phyloP scores from a whole-genome alignment of 305 asterid species.

The Monarda citriodora region DNA sequence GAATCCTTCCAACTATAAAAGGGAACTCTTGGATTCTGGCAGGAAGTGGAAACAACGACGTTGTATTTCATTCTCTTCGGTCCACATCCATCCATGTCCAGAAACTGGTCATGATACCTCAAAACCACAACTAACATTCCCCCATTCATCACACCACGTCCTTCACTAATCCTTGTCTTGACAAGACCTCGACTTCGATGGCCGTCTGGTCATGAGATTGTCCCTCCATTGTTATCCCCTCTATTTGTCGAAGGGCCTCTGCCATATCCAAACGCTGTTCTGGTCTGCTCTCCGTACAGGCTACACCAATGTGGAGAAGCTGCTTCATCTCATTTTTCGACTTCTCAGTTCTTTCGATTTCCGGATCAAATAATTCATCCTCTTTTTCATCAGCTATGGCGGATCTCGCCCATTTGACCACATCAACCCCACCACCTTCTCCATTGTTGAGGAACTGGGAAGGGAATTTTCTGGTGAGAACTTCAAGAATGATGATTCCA shows the following conservation, averaged over 20 bases:
- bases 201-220: constrained; percentile 25
- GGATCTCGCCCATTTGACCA: constrained; percentile 64
- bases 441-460: constrained; percentile 45
- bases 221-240: constrained; percentile 28
- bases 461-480: constrained; percentile 69
- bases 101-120: background rate
- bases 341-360: constrained; percentile 21
- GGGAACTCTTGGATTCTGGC: constrained; percentile 11
- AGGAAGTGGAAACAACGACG: background rate
- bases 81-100: constrained; percentile 1
- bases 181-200: constrained; percentile 2
- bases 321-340: constrained; percentile 36
- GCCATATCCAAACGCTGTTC: constrained; percentile 47
- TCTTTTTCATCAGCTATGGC: constrained; percentile 56
- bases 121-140: constrained; percentile 3
- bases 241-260: constrained; percentile 64
- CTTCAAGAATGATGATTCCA: constrained; percentile 77
- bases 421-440: constrained; percentile 67
- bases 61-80: constrained; percentile 2
- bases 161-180: background rate
- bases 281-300: constrained; percentile 56
- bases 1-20: constrained; percentile 2
- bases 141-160: constrained; percentile 14
- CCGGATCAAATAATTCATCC: constrained; percentile 49
- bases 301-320: constrained; percentile 56